A percentile compares a stretch with the other conserved stretches of the same genome.
Evolutionary conservation across 495 filamentous ascomycete species (phyloP).

Genomic region (Lindgomyces ingoldianus): DNA sequence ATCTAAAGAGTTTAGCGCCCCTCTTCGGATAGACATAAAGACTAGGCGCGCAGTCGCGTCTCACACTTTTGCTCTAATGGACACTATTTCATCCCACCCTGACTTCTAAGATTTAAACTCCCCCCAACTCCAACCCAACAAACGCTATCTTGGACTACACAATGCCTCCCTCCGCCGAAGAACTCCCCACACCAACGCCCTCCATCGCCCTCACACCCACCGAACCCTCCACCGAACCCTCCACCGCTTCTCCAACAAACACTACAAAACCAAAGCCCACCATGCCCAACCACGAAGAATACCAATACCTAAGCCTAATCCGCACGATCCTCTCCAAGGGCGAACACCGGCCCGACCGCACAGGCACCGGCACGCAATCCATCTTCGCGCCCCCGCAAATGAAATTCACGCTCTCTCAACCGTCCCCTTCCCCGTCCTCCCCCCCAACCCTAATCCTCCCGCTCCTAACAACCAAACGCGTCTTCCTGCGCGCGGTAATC

Average conservation of each 20-base stretch:
- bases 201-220: neutral
- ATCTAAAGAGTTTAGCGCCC: neutral
- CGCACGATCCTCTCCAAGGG: conserved; percentile 71
- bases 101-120: neutral
- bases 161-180: conserved; percentile 26
- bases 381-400: conserved; percentile 84
- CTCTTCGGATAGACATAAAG: neutral
- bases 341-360: conserved; percentile 81
- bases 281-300: conserved; percentile 42
- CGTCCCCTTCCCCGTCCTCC: conserved; percentile 43
- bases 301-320: conserved; percentile 55
- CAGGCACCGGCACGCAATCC: conserved; percentile 87
- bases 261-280: neutral
- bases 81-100: neutral
- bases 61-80: neutral
- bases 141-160: neutral
- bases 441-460: conserved; percentile 66
- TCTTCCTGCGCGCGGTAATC: conserved; percentile 87
- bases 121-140: neutral
- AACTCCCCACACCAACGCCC: conserved; percentile 11
- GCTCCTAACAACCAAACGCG: conserved; percentile 94
- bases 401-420: conserved; percentile 76
- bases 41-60: conserved; percentile 26
- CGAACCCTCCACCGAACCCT: neutral
- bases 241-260: neutral